Conservation (phyloP, 208 protist genomes). For the Crithidia brevicula region DNA sequence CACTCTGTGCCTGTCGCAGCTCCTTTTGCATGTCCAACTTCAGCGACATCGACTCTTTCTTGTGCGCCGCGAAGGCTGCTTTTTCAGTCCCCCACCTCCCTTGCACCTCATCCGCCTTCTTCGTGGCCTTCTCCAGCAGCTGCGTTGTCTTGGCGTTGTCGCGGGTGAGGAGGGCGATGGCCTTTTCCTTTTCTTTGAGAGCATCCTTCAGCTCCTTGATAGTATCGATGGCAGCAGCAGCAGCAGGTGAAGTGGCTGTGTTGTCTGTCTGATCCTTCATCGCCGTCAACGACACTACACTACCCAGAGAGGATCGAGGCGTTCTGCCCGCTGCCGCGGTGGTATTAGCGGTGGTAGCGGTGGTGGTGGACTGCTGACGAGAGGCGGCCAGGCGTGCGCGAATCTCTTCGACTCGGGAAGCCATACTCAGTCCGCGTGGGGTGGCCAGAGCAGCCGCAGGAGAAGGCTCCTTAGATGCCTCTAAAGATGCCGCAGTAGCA, state of each 20-base stretch:
- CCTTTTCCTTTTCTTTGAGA: slow-evolving; percentile 28
- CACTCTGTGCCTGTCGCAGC: slow-evolving; percentile 16
- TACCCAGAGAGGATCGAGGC: slow-evolving; percentile 3
- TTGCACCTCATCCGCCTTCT: slow-evolving; percentile 20
- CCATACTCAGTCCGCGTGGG: background rate
- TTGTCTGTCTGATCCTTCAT: background rate
- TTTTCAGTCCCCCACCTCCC: slow-evolving; percentile 20
- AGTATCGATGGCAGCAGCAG: background rate
- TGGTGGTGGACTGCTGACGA: slow-evolving; percentile 2
- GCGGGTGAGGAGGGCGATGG: background rate
- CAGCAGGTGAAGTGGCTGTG: too few relatives aligned
- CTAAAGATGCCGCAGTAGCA: background rate
- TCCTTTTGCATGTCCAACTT: slow-evolving; percentile 18
- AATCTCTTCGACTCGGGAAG: background rate
- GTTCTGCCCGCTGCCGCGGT: too few relatives aligned
- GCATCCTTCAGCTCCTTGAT: slow-evolving; percentile 7
- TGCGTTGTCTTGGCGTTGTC: slow-evolving; percentile 11
- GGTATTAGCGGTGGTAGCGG: background rate
- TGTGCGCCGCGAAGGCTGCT: slow-evolving; percentile 5
- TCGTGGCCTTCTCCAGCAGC: slow-evolving; percentile 5
- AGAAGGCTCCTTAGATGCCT: background rate
- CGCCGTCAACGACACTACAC: background rate
- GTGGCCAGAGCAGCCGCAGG: slow-evolving; percentile 1
- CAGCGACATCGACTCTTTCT: slow-evolving; percentile 1
- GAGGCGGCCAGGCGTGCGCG: slow-evolving; percentile 10